Percentiles rank a stretch among this genome's conserved stretches.
These are phyloP conservation scores for Serendipita sp. DNA, from an alignment of 1,284 basidiomycete species.

Conservation along the genomic window DNA sequence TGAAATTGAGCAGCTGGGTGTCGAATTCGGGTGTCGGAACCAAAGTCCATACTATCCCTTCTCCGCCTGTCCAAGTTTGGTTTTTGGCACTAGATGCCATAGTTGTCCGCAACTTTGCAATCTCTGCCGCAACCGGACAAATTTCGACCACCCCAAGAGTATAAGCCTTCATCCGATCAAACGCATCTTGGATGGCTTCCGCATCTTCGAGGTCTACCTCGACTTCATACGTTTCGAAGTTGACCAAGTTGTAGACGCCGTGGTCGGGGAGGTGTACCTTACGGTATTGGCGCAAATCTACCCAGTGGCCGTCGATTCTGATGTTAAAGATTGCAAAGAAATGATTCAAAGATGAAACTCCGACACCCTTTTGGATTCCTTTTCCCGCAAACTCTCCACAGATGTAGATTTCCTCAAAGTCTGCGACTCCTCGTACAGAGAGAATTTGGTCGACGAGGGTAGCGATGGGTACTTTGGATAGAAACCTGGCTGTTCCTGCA, in stretches of 20 bases:
- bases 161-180: background rate
- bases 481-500: background rate
- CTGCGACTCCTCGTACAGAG: background rate
- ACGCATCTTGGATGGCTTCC: background rate
- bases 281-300: slow-evolving; percentile 6
- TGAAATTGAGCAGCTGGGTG: slow-evolving; percentile 7
- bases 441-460: slow-evolving; percentile 4
- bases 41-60: slow-evolving; percentile 8
- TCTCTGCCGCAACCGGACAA: slow-evolving; percentile 1
- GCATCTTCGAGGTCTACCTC: background rate
- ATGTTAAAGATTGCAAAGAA: slow-evolving; percentile 11
- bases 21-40: background rate
- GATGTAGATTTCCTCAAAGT: slow-evolving; percentile 5
- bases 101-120: background rate
- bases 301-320: slow-evolving; percentile 7
- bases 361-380: slow-evolving; percentile 9
- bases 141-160: background rate
- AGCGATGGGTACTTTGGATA: background rate
- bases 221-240: slow-evolving; percentile 6
- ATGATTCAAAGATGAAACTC: background rate
- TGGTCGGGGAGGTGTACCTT: background rate
- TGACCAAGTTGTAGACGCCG: slow-evolving; percentile 2
- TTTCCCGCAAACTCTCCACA: slow-evolving; percentile 5
- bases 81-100: background rate
- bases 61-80: background rate